Percentiles rank a stretch among this genome's conserved stretches.
These are phyloP conservation scores for Pichia californica DNA, from an alignment of 805 yeast genomes.

Conservation along the genomic window DNA sequence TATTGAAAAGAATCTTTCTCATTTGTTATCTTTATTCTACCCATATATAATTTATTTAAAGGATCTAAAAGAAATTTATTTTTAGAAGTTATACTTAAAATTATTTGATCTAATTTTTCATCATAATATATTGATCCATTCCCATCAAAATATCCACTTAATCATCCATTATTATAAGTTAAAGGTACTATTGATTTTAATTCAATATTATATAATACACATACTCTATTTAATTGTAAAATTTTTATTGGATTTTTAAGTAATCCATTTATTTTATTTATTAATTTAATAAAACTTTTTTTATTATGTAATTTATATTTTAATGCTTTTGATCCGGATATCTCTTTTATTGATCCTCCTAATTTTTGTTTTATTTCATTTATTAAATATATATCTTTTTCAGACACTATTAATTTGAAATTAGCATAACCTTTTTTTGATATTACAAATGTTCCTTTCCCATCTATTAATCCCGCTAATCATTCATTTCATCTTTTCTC, in stretches of 20 bases:
- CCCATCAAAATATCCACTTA: slow-evolving; percentile 3
- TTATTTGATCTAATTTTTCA: neutral
- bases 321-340: neutral
- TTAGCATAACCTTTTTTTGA: too few relatives aligned
- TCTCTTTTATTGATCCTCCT: neutral
- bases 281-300: slow-evolving; percentile 2
- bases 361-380: slow-evolving; percentile 2
- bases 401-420: too few relatives aligned
- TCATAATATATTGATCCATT: neutral
- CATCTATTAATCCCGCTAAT: too few relatives aligned
- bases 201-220: neutral
- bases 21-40: neutral
- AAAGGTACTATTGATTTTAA: neutral
- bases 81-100: neutral
- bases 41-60: neutral
- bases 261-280: neutral
- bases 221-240: slow-evolving; percentile 1
- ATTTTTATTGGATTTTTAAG: slow-evolving; percentile 1
- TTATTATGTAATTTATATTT: slow-evolving; percentile 1
- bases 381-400: too few relatives aligned
- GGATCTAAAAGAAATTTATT: neutral
- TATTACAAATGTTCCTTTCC: too few relatives aligned
- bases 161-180: slow-evolving; percentile 3
- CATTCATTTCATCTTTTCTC: too few relatives aligned
- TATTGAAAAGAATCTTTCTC: slow-evolving; percentile 1